Conservation (phyloP, 2,329 filamentous ascomycete genomes). For the Aspergillus sp. region DNA sequence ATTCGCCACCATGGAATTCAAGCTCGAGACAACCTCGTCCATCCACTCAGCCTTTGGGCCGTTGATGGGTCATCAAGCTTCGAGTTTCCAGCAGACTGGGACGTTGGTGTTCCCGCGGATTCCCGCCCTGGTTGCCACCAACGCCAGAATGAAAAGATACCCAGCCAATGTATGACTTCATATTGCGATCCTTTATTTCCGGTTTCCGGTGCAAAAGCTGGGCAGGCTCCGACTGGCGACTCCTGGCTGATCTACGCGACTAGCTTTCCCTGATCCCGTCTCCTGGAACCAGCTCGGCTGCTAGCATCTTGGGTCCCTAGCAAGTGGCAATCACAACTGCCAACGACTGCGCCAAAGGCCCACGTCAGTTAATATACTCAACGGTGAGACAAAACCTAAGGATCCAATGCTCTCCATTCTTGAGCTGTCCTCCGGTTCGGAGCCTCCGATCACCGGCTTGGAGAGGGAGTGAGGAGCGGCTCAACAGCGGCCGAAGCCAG, state of each 20-base stretch:
- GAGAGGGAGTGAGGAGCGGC: background rate
- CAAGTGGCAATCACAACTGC: background rate
- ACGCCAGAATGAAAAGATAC: background rate
- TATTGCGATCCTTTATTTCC: background rate
- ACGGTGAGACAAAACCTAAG: background rate
- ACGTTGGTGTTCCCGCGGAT: background rate
- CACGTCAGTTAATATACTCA: background rate
- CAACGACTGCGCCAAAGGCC: background rate
- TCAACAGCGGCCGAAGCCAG: no score
- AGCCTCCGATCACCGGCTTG: background rate
- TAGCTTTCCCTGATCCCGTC: constrained; percentile 20
- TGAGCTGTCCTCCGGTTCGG: background rate
- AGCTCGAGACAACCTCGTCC: background rate
- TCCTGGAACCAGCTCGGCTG: constrained; percentile 19
- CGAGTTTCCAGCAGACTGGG: background rate
- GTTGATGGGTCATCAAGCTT: background rate
- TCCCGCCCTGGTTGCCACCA: background rate
- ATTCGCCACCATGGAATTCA: background rate
- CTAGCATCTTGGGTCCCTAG: constrained; percentile 2
- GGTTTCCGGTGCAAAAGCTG: background rate
- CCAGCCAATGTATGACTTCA: background rate
- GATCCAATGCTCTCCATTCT: background rate
- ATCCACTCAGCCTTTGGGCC: no score
- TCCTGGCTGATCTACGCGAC: constrained; percentile 13
- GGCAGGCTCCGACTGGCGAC: constrained; percentile 2